Evolutionary conservation across 23 red algal genomes (phyloP), one percentile per base, ranked within the genome.

Genomic region (Gracilaria domingensis): DNA sequence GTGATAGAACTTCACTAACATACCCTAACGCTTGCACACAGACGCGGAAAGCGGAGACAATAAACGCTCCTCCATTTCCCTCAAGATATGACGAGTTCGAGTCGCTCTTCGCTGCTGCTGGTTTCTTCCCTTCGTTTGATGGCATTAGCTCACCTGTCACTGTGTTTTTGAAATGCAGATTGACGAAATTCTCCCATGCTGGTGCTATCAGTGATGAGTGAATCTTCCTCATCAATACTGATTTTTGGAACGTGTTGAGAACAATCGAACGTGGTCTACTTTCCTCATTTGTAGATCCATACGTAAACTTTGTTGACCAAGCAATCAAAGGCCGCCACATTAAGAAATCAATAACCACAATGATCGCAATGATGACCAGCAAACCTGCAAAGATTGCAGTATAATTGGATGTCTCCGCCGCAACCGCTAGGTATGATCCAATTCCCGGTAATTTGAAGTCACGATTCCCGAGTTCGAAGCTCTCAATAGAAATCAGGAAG

Each of bases 401-500:
- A 33, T 90, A 94, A 56, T 99, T 74, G 71, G 83, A 83, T 14
- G 67, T 84, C 45, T 99, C 85, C 2, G 97, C 97, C 20, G 97
- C 97, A 13, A 83, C 87, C 26, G 97, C 93, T 6, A 99, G 93
- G 61, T 91, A 99, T 29, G 88, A 93, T 32, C 97, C 97, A 25
- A 99, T 61, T 2, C 97, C 97, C 23, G 97, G 97, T 36, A 99
- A 88, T 60, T 93, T 95, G 84, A 96, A 99, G 48, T 99, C 94
- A 36, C 92, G 91, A 32, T 93, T 89, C 16, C 97, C 97, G 0
- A 99, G 82, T 21, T 86, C 88, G 70, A 99, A 99, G 88, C 84
- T 91, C 90, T 99, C 97, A 18, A 99, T 99, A 17, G 84, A 91
- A 23, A 99, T 99, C 47, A 99, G 95, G 38, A 96, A 99, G 94